Base-by-base conservation (phyloP, 768 basidiomycete genomes). In the Ramaria sp. region DNA sequence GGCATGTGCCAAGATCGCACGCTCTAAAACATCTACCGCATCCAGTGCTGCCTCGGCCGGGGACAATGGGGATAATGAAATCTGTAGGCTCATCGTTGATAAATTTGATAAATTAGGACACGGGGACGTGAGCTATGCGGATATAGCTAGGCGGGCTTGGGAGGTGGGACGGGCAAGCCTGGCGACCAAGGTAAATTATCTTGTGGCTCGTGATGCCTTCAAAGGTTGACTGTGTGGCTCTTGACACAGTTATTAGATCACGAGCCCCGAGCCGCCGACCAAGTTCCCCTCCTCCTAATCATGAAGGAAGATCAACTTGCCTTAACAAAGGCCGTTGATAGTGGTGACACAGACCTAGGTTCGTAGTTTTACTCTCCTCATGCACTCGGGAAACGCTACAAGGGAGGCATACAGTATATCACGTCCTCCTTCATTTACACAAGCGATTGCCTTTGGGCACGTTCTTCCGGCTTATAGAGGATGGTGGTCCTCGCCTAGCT, bases 291-390 rank as follows among this genome's bases (percentile, higher is more conserved):
- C n/a, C 70, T 98, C 51, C 72, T 98, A 10, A 80, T 77, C 52
- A 99, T 99, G 96, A 91, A 94, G 64, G 91, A 97, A 69, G 94
- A 97, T 63, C 81, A 81, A 47, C 68, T 92, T 7, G 96, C 94
- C 2, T 71, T 98, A 24, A 70, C 78, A 53, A 97, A 95, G 67
- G 92, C 95, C 3, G 86, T 94, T 17, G 88, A 92, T 60, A 95
- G 92, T 63, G 95, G 94, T 0, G 93, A 98, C 66, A 91, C 92
- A 0, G 93, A 99, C 70, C 78, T 99, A 2, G 86, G 94, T 95
- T 64, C 24, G 78, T 42, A 5, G 31, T 11, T 24, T 27, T 22
- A 27, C 59, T 7, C 38, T 53, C 1, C 50, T 24, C 41, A 42
- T 51, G 17, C 19, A 17, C 10, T 55, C 59, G 19, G 31, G 37